Conservation (phyloP, 768 basidiomycete genomes). For the Lanmaoa pseudosensibilis region DNA sequence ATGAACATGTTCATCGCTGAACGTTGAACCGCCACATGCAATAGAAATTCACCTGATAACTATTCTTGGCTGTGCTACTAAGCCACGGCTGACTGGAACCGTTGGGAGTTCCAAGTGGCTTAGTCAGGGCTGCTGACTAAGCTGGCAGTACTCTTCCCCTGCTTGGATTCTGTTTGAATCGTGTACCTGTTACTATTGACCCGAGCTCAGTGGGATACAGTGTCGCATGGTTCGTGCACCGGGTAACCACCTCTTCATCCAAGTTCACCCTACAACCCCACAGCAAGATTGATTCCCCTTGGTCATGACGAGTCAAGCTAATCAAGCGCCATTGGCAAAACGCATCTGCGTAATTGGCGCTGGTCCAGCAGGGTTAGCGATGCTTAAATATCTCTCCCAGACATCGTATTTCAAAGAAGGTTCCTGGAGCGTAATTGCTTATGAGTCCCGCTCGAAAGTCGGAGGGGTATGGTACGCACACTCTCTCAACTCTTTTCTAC, state of each 20-base stretch:
- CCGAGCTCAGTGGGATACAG: background rate
- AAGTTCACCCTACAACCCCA: background rate
- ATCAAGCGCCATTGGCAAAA: constrained; percentile 24
- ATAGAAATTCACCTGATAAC: background rate
- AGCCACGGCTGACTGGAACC: background rate
- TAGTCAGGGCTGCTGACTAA: background rate
- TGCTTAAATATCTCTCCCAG: constrained; percentile 64
- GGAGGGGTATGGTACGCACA: constrained; percentile 75
- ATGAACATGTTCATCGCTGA: background rate
- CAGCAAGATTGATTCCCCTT: background rate
- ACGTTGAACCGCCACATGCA: background rate
- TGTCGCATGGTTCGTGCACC: background rate
- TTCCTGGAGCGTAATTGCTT: constrained; percentile 62
- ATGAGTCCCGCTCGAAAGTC: constrained; percentile 62
- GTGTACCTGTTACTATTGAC: background rate
- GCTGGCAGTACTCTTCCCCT: background rate
- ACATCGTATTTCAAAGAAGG: constrained; percentile 54
- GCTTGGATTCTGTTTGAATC: no score
- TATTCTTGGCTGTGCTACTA: background rate
- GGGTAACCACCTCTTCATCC: background rate
- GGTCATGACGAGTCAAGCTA: constrained; percentile 7
- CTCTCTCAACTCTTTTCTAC: background rate
- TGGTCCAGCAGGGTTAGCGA: constrained; percentile 72
- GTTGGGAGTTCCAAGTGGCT: background rate
- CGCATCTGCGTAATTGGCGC: constrained; percentile 73